phyloP scores from a whole-genome alignment of 2,329 filamentous ascomycete species.

The Chalaropsis ovoidea region DNA sequence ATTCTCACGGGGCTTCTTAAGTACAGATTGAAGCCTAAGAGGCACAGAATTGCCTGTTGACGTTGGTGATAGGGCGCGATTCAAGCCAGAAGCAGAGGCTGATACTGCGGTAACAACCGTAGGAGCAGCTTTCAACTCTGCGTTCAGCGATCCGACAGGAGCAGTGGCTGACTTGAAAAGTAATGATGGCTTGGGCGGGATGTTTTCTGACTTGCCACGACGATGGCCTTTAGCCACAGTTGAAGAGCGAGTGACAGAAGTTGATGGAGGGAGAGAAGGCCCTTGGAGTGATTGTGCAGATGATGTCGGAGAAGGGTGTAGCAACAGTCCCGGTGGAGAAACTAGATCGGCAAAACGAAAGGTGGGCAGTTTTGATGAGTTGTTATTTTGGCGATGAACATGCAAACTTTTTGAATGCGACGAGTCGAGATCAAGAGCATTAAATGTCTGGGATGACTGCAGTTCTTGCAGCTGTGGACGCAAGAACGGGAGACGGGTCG shows the following conservation, averaged over 20 bases:
- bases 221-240: conserved; percentile 28
- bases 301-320: conserved; percentile 29
- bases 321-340: conserved; percentile 28
- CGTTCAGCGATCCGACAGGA: not conserved
- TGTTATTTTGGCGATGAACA: conserved; percentile 44
- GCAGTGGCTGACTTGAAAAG: conserved; percentile 17
- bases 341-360: conserved; percentile 44
- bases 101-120: conserved; percentile 18
- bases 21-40: conserved; percentile 21
- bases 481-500: conserved; percentile 16
- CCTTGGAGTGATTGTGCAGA: conserved; percentile 31
- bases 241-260: conserved; percentile 33
- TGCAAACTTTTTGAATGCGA: conserved; percentile 31
- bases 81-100: conserved; percentile 20
- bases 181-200: conserved; percentile 19
- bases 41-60: conserved; percentile 25
- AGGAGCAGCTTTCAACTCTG: conserved; percentile 14
- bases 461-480: conserved; percentile 16
- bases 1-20: conserved; percentile 21
- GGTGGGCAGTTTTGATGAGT: conserved; percentile 46
- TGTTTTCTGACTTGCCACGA: conserved; percentile 23
- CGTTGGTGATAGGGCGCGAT: conserved; percentile 28
- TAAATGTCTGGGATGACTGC: conserved; percentile 23
- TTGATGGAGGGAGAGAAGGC: conserved; percentile 33
- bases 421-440: conserved; percentile 23